Conservation (phyloP, 495 filamentous ascomycete species). For the Pseudomonodictys pantanalensis region DNA sequence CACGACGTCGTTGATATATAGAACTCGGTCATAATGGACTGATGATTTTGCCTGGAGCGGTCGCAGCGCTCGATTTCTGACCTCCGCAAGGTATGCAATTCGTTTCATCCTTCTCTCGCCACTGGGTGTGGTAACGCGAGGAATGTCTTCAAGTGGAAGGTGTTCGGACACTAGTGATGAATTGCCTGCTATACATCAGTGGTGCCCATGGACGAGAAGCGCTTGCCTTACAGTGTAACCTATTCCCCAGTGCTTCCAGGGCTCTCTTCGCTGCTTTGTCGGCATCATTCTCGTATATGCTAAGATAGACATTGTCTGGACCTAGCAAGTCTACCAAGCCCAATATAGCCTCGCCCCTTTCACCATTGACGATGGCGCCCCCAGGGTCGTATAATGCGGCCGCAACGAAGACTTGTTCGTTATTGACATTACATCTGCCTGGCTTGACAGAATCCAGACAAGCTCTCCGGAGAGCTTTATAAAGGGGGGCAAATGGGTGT, state of each 20-base stretch:
- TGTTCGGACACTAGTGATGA: slow-evolving; percentile 52
- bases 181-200: slow-evolving; percentile 42
- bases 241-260: slow-evolving; percentile 42
- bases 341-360: slow-evolving; percentile 64
- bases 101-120: slow-evolving; percentile 64
- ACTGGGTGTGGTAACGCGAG: slow-evolving; percentile 57
- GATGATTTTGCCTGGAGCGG: slow-evolving; percentile 50
- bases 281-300: slow-evolving; percentile 70
- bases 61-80: slow-evolving; percentile 69
- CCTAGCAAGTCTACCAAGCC: slow-evolving; percentile 62
- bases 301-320: slow-evolving; percentile 55
- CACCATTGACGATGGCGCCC: slow-evolving; percentile 57
- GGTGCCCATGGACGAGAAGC: background rate
- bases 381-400: slow-evolving; percentile 67
- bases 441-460: slow-evolving; percentile 2
- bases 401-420: slow-evolving; percentile 73
- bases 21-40: slow-evolving; percentile 58
- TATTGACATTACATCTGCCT: slow-evolving; percentile 60
- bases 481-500: slow-evolving; percentile 7
- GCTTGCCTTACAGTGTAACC: slow-evolving; percentile 47
- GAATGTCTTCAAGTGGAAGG: slow-evolving; percentile 51
- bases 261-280: slow-evolving; percentile 47
- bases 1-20: slow-evolving; percentile 74
- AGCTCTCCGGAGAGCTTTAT: background rate
- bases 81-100: slow-evolving; percentile 72